phyloP scores from a whole-genome alignment of 225 moss, liverwort and hornwort species.

The Sphagnum contortum region DNA sequence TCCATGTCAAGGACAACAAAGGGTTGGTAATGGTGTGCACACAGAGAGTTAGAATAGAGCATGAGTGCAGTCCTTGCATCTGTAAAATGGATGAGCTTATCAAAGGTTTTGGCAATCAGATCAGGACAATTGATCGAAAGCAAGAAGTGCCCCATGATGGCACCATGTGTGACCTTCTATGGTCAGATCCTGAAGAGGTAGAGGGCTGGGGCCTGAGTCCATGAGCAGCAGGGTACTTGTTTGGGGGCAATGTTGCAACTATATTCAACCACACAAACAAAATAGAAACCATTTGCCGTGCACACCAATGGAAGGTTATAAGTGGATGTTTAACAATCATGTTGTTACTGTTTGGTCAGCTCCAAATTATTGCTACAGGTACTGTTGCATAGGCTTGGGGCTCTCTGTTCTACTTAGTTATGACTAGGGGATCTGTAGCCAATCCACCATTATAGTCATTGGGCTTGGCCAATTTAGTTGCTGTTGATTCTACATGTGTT shows the following conservation, averaged over 20 bases:
- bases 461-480: not conserved
- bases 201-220: conserved; percentile 98
- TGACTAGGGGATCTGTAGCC: no score
- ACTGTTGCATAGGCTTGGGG: not conserved
- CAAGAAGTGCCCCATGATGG: conserved; percentile 99
- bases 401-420: no score
- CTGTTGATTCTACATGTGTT: not conserved
- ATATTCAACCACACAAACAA: conserved; percentile 99
- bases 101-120: conserved; percentile 26
- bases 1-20: no score
- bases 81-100: no score
- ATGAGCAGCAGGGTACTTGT: conserved; percentile 94
- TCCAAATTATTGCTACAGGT: conserved; percentile 99
- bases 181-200: conserved; percentile 99
- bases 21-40: no score
- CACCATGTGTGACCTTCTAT: conserved; percentile 97
- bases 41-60: no score
- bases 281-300: conserved; percentile 91
- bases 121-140: conserved; percentile 94
- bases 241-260: conserved; percentile 94
- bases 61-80: no score
- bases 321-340: conserved; percentile 99
- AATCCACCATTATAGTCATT: not conserved
- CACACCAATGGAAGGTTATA: conserved; percentile 99
- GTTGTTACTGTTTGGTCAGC: conserved; percentile 99